Evolutionary conservation across 2,329 filamentous ascomycete genomes (phyloP), one percentile per base, ranked within the genome.

Genomic region (Plenodomus tracheiphilus): DNA sequence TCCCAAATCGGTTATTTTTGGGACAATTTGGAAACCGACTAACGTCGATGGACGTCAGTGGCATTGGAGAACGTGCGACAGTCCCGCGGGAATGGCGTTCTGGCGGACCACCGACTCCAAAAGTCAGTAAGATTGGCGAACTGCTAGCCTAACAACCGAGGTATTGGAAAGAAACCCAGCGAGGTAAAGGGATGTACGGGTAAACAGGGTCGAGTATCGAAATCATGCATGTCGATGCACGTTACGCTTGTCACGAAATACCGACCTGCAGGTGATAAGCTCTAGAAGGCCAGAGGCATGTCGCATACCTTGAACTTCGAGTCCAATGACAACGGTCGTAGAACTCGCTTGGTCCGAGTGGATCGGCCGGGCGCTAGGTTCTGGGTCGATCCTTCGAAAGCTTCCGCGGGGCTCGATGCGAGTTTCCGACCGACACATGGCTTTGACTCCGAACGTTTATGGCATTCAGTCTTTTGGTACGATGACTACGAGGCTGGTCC

Each of bases 331-430:
- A 32, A 15, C 13, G 13, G 15, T 11, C 4, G 13, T 15, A 15
- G 9, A 39, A 38, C 17, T 49, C 41, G 46, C 41, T 36, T 25
- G 41, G 45, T 36, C 17, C 3, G 15, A 32, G 28, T 40, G 35
- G 46, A 49, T 52, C 49, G 49, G 28, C 49, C 49, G 49, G 49
- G 46, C 49, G 39, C 49, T 52, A 49, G 8, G 28, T 32, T 32
- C 7, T 15, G 15, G 28, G 6, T 7, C 11, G 28, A 32, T 32
- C 28, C 28, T 32, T 32, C 28, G 28, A 32, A 10, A 32, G 9
- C 28, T 15, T 32, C 28, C 28, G 11, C 15, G 28, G 28, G 11
- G 11, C 28, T 32, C 15, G 13, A 4, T 32, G 28, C 28, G 13
- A 4, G 4, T 7, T 11, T 32, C 28, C 6, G 15, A 32, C 8